phyloP scores from a whole-genome alignment of 768 basidiomycete species.

The Lactarius indigo region DNA sequence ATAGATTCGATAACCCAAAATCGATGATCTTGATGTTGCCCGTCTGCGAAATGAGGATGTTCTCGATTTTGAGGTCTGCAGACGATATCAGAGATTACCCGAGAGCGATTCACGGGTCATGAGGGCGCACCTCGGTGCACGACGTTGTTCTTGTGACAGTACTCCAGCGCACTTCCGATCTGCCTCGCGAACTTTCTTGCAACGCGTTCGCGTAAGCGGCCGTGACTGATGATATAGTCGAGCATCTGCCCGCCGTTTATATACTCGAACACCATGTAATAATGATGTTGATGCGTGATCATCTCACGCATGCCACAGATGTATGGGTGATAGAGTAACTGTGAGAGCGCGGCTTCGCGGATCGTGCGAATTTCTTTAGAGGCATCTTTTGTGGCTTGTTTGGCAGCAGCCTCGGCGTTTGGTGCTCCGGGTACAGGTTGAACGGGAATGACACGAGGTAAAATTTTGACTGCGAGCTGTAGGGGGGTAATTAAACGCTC shows the following conservation, averaged over 20 bases:
- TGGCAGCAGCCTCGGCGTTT: slow-evolving; percentile 57
- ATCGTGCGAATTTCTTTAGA: slow-evolving; percentile 96
- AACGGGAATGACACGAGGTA: slow-evolving; percentile 77
- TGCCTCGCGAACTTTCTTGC: slow-evolving; percentile 97
- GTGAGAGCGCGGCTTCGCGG: slow-evolving; percentile 90
- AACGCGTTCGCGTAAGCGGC: slow-evolving; percentile 88
- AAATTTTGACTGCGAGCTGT: slow-evolving; percentile 97
- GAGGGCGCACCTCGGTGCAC: slow-evolving; percentile 77
- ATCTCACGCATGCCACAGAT: slow-evolving; percentile 99
- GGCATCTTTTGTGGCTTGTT: slow-evolving; percentile 83
- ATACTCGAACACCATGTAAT: slow-evolving; percentile 99
- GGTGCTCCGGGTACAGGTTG: slow-evolving; percentile 46
- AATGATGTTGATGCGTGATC: slow-evolving; percentile 96
- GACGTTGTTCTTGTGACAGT: slow-evolving; percentile 96
- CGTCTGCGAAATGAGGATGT: slow-evolving; percentile 96
- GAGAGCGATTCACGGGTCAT: slow-evolving; percentile 4
- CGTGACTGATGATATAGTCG: slow-evolving; percentile 99
- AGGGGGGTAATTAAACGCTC: not conserved
- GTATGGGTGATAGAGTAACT: slow-evolving; percentile 97
- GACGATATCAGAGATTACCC: slow-evolving; percentile 5
- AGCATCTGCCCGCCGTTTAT: slow-evolving; percentile 99
- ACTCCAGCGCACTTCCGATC: slow-evolving; percentile 93
- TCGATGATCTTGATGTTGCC: slow-evolving; percentile 99
- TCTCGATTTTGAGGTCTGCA: slow-evolving; percentile 95
- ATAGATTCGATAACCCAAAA: slow-evolving; percentile 96